These are phyloP conservation scores for Aspergillus costaricaensis DNA, from an alignment of 2,329 filamentous ascomycete genomes.

Conservation along the genomic window DNA sequence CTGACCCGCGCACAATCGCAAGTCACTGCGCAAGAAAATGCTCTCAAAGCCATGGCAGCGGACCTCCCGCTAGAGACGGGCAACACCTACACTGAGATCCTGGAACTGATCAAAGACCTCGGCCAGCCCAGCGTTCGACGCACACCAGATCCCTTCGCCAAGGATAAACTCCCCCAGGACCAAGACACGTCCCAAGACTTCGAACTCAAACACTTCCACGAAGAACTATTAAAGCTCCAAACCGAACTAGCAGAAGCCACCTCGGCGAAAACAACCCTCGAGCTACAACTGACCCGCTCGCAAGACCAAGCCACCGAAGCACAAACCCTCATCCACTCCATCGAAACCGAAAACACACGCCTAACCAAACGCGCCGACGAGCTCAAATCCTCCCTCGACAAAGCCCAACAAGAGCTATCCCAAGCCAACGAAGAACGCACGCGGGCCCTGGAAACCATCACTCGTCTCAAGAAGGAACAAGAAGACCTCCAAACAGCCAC, in stretches of 20 bases:
- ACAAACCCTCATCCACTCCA: conserved; percentile 38
- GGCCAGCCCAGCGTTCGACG: conserved; percentile 25
- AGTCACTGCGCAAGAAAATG: conserved; percentile 39
- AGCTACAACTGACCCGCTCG: conserved; percentile 39
- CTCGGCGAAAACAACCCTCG: conserved; percentile 32
- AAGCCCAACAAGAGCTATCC: conserved; percentile 34
- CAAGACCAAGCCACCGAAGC: conserved; percentile 41
- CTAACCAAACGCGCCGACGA: conserved; percentile 39
- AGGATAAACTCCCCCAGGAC: neutral
- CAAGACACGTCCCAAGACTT: conserved; percentile 20
- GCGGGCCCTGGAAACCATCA: conserved; percentile 32
- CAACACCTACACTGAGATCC: conserved; percentile 43
- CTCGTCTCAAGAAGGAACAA: conserved; percentile 32
- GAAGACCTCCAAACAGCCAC: conserved; percentile 5
- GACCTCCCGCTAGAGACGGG: conserved; percentile 36
- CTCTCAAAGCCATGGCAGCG: conserved; percentile 39
- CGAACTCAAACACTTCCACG: conserved; percentile 27
- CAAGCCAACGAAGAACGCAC: conserved; percentile 35
- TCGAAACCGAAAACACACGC: conserved; percentile 43
- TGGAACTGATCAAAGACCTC: conserved; percentile 40
- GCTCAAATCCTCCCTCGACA: conserved; percentile 34
- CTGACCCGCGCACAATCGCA: conserved; percentile 38
- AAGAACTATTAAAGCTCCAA: conserved; percentile 34
- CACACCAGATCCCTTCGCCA: conserved; percentile 15
- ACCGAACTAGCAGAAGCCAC: conserved; percentile 33